Percentiles rank a stretch among this genome's conserved stretches.
These are phyloP conservation scores for Fusarium sp. DNA, from an alignment of 2,329 filamentous ascomycete genomes.

Conservation along the genomic window DNA sequence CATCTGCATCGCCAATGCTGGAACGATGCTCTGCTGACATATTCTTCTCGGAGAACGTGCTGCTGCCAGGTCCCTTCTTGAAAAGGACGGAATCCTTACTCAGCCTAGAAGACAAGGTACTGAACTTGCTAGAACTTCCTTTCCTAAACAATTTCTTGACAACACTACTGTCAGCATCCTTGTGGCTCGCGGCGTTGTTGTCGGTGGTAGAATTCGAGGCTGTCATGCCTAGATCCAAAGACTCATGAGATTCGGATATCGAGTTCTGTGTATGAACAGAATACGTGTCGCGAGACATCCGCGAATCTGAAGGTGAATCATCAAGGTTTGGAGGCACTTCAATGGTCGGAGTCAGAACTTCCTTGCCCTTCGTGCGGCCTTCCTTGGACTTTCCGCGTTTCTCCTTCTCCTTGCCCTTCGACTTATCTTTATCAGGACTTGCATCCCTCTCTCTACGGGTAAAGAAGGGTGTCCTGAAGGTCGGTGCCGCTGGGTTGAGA, in stretches of 20 bases:
- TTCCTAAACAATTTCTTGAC: constrained; percentile 71
- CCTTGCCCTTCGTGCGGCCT: constrained; percentile 51
- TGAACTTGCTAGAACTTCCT: constrained; percentile 73
- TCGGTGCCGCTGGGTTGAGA: constrained; percentile 89
- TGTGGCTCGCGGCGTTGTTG: constrained; percentile 54
- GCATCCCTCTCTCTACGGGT: constrained; percentile 53
- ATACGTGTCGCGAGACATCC: constrained; percentile 64
- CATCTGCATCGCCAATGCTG: constrained; percentile 66
- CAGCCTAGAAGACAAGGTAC: constrained; percentile 62
- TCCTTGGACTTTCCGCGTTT: constrained; percentile 47
- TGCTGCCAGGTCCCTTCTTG: constrained; percentile 68
- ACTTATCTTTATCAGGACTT: constrained; percentile 36
- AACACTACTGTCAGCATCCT: constrained; percentile 67
- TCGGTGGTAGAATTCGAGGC: constrained; percentile 68
- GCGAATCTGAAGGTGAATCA: constrained; percentile 63
- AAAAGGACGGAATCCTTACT: constrained; percentile 65
- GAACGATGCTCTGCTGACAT: constrained; percentile 63
- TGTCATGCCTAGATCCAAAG: constrained; percentile 63
- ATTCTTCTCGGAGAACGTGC: constrained; percentile 67
- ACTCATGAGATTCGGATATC: constrained; percentile 69
- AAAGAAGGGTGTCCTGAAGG: constrained; percentile 81
- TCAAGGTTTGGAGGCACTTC: constrained; percentile 52
- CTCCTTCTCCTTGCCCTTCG: constrained; percentile 49
- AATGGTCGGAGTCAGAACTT: constrained; percentile 50
- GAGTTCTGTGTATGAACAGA: constrained; percentile 69